Conservation (phyloP, 139 green algal species). For the Chlorella vulgaris region DNA sequence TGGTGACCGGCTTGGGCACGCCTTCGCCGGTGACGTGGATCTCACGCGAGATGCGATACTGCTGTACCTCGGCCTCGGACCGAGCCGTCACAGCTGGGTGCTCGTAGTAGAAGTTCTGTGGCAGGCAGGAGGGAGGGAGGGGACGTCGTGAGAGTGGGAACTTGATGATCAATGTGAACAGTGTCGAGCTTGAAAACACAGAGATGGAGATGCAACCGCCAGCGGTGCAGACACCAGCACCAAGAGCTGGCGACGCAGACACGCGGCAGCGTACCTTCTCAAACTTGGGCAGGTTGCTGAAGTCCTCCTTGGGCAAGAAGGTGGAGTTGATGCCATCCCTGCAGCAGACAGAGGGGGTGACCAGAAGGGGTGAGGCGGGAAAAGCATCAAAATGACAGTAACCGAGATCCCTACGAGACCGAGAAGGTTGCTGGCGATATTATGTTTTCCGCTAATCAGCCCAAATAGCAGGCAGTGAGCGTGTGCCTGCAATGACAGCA, state of each 20-base stretch:
- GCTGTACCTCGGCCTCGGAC: conserved; percentile 67
- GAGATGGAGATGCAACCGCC: no score
- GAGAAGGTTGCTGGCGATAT: no score
- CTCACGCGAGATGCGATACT: conserved; percentile 65
- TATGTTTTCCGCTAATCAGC: no score
- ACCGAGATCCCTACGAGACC: no score
- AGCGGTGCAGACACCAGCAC: neutral
- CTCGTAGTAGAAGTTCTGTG: conserved; percentile 91
- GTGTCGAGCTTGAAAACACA: no score
- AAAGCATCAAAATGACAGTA: neutral
- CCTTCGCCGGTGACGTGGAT: conserved; percentile 71
- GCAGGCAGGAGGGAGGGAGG: neutral
- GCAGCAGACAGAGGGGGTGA: neutral
- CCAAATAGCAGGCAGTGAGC: no score
- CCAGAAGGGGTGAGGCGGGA: neutral
- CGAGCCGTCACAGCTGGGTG: conserved; percentile 80
- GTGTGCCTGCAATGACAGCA: neutral
- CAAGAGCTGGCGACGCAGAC: neutral
- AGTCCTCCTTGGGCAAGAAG: conserved; percentile 69
- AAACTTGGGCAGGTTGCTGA: conserved; percentile 82
- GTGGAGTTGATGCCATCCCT: conserved; percentile 77
- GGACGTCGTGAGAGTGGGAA: no score
- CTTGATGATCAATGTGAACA: no score
- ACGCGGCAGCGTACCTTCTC: conserved; percentile 68
- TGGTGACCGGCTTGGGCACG: conserved; percentile 74